Conservation (phyloP, 768 basidiomycete genomes). For the Mycena crocata region DNA sequence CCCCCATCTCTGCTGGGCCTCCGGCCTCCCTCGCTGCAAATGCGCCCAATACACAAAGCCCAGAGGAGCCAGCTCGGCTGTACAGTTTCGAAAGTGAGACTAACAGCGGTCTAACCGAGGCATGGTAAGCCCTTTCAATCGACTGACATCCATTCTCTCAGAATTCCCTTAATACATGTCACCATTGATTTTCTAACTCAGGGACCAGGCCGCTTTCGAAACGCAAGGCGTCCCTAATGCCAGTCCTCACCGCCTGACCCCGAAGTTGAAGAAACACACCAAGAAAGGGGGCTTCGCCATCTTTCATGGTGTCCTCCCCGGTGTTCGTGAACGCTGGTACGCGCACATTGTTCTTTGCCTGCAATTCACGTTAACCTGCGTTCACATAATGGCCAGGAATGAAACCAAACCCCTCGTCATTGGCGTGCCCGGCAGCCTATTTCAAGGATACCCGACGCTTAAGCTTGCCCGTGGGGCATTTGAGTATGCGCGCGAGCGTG, state of each 20-base stretch:
- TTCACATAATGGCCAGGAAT: background rate
- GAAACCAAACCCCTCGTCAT: background rate
- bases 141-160: background rate
- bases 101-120: no score
- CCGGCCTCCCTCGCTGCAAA: no score
- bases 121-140: no score
- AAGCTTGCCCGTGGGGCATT: background rate
- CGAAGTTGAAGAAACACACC: background rate
- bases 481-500: background rate
- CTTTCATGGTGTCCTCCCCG: no score
- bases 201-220: background rate
- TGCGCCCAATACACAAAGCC: no score
- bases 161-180: background rate
- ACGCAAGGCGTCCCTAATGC: background rate
- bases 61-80: no score
- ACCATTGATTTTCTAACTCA: background rate
- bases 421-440: background rate
- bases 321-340: no score
- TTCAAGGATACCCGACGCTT: background rate
- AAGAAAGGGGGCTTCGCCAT: background rate
- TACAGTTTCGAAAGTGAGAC: no score
- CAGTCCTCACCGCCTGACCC: background rate
- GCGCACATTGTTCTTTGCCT: no score
- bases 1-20: no score
- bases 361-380: no score